Evolutionary conservation across 805 yeast species (phyloP).

Genomic region (Pichia nanzhaoensis): DNA sequence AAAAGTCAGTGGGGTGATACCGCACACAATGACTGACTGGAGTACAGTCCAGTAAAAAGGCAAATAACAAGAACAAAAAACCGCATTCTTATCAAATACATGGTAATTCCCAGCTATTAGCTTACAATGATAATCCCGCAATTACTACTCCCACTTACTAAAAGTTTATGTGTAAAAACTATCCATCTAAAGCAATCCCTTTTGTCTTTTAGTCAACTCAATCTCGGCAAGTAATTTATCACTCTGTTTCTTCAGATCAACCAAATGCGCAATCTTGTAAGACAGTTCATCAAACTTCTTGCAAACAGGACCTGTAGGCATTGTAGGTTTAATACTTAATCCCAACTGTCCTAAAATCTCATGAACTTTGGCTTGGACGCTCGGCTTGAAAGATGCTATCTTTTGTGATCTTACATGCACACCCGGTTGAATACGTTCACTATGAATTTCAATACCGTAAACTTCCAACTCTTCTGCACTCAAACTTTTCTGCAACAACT

Average conservation of each 20-base stretch:
- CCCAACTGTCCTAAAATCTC: conserved; percentile 71
- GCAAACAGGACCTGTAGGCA: conserved; percentile 79
- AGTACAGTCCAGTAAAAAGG: too few species aligned
- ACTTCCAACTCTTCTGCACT: conserved; percentile 75
- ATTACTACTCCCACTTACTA: too few species aligned
- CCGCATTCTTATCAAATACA: too few species aligned
- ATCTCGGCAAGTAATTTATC: conserved; percentile 85
- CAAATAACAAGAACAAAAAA: too few species aligned
- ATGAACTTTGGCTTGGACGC: conserved; percentile 54
- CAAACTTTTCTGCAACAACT: conserved; percentile 46
- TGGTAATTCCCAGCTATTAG: too few species aligned
- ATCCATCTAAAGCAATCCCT: conserved; percentile 19
- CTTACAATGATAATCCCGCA: too few species aligned
- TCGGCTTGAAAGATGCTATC: conserved; percentile 72
- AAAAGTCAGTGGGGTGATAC: too few species aligned
- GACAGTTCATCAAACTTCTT: conserved; percentile 70
- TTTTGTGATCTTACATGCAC: conserved; percentile 76
- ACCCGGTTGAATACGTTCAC: conserved; percentile 70
- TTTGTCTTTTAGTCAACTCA: conserved; percentile 36
- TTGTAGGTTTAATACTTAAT: conserved; percentile 72
- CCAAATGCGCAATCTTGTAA: conserved; percentile 58
- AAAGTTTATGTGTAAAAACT: too few species aligned
- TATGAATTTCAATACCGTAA: conserved; percentile 76
- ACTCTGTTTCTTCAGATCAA: conserved; percentile 79
- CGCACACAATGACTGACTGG: too few species aligned